Conservation (phyloP, 345 rosid species). For the Limnanthes douglasii region DNA sequence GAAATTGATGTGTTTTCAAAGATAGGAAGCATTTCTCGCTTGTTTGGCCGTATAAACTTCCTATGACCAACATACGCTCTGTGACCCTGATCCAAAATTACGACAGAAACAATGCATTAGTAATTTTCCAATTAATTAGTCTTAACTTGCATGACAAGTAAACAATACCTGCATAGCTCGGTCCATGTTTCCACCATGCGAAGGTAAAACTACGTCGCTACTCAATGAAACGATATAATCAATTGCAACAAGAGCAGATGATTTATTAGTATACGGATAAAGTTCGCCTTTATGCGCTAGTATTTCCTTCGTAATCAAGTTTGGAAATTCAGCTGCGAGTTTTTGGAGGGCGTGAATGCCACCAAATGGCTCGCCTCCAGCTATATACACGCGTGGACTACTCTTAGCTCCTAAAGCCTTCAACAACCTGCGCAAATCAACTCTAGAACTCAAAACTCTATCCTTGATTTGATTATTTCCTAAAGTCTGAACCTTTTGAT, state of each 20-base stretch:
- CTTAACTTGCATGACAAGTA: too few relatives aligned
- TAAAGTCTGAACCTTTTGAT: too few relatives aligned
- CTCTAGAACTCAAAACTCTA: too few relatives aligned
- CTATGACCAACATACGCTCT: constrained; percentile 62
- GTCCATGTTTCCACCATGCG: constrained; percentile 89
- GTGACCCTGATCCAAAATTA: constrained; percentile 30
- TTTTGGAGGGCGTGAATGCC: constrained; percentile 44
- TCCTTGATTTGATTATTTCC: too few relatives aligned
- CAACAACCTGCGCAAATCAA: constrained; percentile 43
- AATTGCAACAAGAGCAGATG: constrained; percentile 55
- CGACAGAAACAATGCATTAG: too few relatives aligned
- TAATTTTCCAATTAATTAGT: too few relatives aligned
- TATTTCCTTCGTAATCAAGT: constrained; percentile 37
- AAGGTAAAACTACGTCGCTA: constrained; percentile 62
- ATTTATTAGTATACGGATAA: constrained; percentile 30
- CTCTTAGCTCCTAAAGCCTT: constrained; percentile 59
- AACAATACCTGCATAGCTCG: constrained; percentile 55
- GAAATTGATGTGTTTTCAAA: constrained; percentile 37
- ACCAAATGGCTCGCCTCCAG: constrained; percentile 75
- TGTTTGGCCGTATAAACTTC: constrained; percentile 59
- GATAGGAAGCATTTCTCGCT: constrained; percentile 40
- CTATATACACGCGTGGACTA: constrained; percentile 34
- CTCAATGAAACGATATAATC: constrained; percentile 58
- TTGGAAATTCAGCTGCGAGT: constrained; percentile 31
- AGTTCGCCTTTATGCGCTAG: constrained; percentile 47